Percentiles rank a stretch among this genome's conserved stretches.
Evolutionary conservation across 768 basidiomycete genomes (phyloP).

Genomic region (Kwoniella sp.): DNA sequence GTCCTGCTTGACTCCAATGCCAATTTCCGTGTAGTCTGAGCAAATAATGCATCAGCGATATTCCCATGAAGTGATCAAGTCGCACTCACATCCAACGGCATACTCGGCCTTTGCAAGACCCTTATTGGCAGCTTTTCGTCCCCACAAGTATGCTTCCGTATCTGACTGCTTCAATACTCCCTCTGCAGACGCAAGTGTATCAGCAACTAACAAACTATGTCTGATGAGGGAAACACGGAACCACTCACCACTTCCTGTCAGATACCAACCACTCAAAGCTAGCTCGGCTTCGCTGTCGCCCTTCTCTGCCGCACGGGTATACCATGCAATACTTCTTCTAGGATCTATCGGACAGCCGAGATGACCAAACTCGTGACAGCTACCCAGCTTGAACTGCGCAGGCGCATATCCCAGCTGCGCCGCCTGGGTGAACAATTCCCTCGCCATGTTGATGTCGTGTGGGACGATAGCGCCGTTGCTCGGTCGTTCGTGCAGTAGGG

Average conservation of each 20-base stretch:
- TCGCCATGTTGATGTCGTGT: constrained; percentile 78
- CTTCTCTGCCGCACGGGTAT: constrained; percentile 96
- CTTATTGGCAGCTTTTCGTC: constrained; percentile 91
- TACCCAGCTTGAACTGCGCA: constrained; percentile 92
- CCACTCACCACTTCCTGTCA: constrained; percentile 63
- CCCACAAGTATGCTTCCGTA: constrained; percentile 98
- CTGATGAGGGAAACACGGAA: neutral
- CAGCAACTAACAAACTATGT: constrained; percentile 9
- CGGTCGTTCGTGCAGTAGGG: constrained; percentile 57
- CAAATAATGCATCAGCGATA: constrained; percentile 15
- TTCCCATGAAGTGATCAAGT: neutral
- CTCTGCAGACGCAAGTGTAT: constrained; percentile 58
- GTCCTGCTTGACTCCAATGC: constrained; percentile 96
- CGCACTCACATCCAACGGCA: constrained; percentile 71
- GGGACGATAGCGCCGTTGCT: constrained; percentile 66
- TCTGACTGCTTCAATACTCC: constrained; percentile 96
- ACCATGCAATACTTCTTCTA: constrained; percentile 93
- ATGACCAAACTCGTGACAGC: constrained; percentile 89
- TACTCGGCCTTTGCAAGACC: constrained; percentile 96
- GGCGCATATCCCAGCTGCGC: constrained; percentile 91
- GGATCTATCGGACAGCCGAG: constrained; percentile 91
- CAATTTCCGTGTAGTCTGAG: constrained; percentile 89
- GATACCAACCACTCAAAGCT: constrained; percentile 95
- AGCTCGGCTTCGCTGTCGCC: constrained; percentile 93
- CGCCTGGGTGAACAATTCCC: constrained; percentile 82